Conservation (phyloP, 129 eudicot species). For the Oenanthe sinensis region DNA sequence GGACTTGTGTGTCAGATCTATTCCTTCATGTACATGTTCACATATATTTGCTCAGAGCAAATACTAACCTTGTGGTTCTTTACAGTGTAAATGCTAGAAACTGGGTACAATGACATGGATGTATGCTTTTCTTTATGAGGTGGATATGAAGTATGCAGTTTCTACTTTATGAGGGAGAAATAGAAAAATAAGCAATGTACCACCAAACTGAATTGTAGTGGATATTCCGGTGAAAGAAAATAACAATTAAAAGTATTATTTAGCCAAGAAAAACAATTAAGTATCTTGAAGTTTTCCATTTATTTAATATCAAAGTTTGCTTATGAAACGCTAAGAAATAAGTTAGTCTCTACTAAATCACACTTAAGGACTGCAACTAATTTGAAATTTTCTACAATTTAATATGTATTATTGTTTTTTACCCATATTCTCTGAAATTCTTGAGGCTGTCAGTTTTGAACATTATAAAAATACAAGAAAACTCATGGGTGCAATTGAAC, state of each 20-base stretch:
- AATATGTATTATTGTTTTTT: not conserved
- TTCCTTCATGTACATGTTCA: not conserved
- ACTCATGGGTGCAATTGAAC: not conserved
- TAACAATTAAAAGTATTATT: not conserved
- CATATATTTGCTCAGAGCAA: not conserved
- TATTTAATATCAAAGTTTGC: not conserved
- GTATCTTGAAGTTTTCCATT: not conserved
- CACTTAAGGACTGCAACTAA: not conserved
- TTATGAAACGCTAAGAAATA: not conserved
- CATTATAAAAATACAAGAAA: not conserved
- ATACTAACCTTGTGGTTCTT: not conserved
- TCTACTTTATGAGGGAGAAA: not conserved
- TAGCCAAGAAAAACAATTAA: not conserved
- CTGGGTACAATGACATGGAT: constrained; percentile 3
- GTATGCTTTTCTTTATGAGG: not conserved
- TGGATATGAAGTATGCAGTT: not conserved
- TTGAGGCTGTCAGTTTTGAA: not conserved
- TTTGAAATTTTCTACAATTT: not conserved
- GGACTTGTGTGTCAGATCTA: not conserved
- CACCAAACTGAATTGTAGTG: not conserved
- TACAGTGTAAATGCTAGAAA: not conserved
- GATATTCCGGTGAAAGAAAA: not conserved
- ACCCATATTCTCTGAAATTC: not conserved
- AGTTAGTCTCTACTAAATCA: not conserved
- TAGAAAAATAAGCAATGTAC: not conserved